Conservation (phyloP, 331 rosid species). For the Quercus phellos region DNA sequence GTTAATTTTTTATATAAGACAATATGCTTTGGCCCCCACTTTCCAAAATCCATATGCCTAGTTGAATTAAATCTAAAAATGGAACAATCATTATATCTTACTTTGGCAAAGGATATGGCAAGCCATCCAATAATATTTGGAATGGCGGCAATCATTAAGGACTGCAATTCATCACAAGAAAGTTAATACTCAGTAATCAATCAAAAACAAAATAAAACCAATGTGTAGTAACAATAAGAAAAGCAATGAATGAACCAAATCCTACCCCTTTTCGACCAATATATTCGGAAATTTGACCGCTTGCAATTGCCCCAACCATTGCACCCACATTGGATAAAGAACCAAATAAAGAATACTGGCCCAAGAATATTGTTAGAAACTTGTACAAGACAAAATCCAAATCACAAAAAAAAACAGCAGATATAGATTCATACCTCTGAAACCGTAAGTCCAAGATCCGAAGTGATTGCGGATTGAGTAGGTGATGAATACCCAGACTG, state of each 20-base stretch:
- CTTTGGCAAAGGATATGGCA: conserved; percentile 77
- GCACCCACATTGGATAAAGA: conserved; percentile 96
- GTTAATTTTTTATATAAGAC: conserved; percentile 8
- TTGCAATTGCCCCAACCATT: conserved; percentile 95
- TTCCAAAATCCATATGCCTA: not conserved
- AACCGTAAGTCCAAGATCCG: conserved; percentile 70
- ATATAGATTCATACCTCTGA: conserved; percentile 56
- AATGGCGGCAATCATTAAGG: conserved; percentile 86
- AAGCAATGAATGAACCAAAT: not conserved
- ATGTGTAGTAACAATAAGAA: not conserved
- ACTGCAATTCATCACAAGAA: conserved; percentile 45
- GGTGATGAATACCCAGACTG: conserved; percentile 96
- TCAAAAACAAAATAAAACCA: not conserved
- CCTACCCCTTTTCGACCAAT: conserved; percentile 95
- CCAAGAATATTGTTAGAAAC: conserved; percentile 18
- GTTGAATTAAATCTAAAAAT: not conserved
- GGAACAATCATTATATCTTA: conserved; percentile 30
- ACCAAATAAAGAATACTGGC: conserved; percentile 78
- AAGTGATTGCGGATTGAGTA: conserved; percentile 68
- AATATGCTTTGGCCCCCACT: not conserved
- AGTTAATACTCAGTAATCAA: conserved; percentile 8
- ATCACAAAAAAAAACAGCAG: conserved; percentile 6
- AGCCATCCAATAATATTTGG: conserved; percentile 98
- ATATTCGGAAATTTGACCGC: conserved; percentile 94
- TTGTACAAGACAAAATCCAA: not conserved